Evolutionary conservation across 2,329 filamentous ascomycete species (phyloP), one percentile per base, ranked within the genome.

Genomic region (Stemphylium lycopersici): DNA sequence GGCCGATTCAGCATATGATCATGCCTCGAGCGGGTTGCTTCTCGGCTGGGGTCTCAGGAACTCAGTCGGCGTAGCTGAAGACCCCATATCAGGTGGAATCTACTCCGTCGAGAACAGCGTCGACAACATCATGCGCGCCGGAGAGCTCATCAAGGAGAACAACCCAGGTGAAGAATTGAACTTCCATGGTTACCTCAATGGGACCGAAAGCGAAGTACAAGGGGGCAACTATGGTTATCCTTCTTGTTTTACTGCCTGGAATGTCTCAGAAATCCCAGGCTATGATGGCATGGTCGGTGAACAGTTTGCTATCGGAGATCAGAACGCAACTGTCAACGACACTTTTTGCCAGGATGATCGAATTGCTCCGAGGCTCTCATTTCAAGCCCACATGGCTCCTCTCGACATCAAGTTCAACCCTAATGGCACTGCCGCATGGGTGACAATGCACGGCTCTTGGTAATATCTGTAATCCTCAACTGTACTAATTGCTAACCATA

Each of bases 131-230:
- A 74, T 75, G 12, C 81, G 88, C 29, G 73, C 80, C 42, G 83
- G 82, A 8, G 61, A 79, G n/a, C 85, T 89, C 56, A 81, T 90
- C 39, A 85, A 89, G 61, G 72, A 84, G 55, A 80, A 89, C 64
- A 91, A 91, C 65, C 89, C 89, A 0, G 89, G 81, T 13, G 89
- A 91, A 68, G 87, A 91, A 73, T 74, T 92, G 70, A 91, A 91
- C 72, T 90, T 84, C 70, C 84, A 89, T 55, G 88, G 89, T 3
- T 82, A 80, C 52, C 76, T 90, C 3, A 81, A 83, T 39, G 79
- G 79, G n/a, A 81, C 80, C 0, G 10, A 61, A 6, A 74, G 71
- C 16, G 54, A 63, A 2, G 64, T 74, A 26, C 75, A 82, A 65
- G 80, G 79, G 15, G 65, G 67, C 3, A 90, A 90, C 71, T 88